These are phyloP conservation scores for Silene noctiflora DNA, from an alignment of 179 eudicot species.

Conservation along the genomic window DNA sequence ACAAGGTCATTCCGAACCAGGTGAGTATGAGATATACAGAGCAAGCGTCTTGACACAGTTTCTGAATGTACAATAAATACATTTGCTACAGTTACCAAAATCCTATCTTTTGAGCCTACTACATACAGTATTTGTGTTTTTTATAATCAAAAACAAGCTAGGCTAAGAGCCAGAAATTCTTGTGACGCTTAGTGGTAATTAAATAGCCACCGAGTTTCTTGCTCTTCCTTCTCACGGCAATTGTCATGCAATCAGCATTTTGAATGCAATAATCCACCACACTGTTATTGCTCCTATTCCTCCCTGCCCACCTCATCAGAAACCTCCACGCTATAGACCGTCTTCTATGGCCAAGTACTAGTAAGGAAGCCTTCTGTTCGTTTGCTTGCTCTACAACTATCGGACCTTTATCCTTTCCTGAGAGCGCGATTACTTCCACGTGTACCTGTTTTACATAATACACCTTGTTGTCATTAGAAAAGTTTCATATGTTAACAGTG, in stretches of 20 bases:
- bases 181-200: conserved; percentile 78
- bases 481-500: no score
- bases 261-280: conserved; percentile 76
- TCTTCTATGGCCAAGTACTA: conserved; percentile 67
- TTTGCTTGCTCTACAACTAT: conserved; percentile 66
- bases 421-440: conserved; percentile 47
- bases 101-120: neutral
- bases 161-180: conserved; percentile 80
- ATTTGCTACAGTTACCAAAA: conserved; percentile 7
- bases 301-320: conserved; percentile 45
- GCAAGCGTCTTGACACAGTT: neutral
- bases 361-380: conserved; percentile 42
- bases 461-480: neutral
- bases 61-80: conserved; percentile 18
- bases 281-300: conserved; percentile 32
- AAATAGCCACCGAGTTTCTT: conserved; percentile 66
- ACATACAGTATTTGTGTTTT: neutral
- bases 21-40: neutral
- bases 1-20: neutral
- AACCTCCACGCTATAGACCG: conserved; percentile 52
- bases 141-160: conserved; percentile 17
- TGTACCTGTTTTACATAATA: conserved; percentile 46
- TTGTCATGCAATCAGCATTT: conserved; percentile 64
- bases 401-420: conserved; percentile 68
- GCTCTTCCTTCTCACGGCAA: conserved; percentile 76